Evolutionary conservation across 495 filamentous ascomycete genomes (phyloP).

Genomic region (Beverwykella pulmonaria): DNA sequence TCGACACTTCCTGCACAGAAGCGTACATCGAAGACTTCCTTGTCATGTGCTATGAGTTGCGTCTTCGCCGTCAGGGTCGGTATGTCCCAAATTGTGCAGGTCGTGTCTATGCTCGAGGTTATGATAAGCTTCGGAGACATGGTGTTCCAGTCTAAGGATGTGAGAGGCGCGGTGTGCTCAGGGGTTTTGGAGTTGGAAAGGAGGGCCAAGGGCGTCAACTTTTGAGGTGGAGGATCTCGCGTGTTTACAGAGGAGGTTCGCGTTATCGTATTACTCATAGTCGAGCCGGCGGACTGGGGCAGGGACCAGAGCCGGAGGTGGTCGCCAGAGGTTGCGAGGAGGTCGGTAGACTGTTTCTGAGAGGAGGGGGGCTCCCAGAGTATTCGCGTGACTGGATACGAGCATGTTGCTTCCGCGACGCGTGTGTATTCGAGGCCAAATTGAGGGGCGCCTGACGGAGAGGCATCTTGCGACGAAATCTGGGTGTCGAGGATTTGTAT

Average conservation of each 20-base stretch:
- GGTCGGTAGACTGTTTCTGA: conserved; percentile 93
- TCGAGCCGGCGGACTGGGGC: conserved; percentile 60
- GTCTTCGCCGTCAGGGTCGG: conserved; percentile 97
- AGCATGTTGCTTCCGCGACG: conserved; percentile 96
- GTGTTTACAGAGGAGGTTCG: conserved; percentile 60
- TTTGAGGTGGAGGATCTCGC: conserved; percentile 69
- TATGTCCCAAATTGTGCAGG: conserved; percentile 99
- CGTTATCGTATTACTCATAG: conserved; percentile 72
- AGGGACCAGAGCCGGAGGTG: conserved; percentile 96
- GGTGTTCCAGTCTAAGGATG: conserved; percentile 96
- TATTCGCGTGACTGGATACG: conserved; percentile 94
- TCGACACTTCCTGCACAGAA: conserved; percentile 96
- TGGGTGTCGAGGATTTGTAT: conserved; percentile 97
- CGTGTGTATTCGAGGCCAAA: conserved; percentile 87
- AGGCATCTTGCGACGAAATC: conserved; percentile 72
- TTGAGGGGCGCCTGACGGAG: conserved; percentile 66
- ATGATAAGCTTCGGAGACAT: conserved; percentile 96
- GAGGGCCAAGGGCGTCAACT: conserved; percentile 89
- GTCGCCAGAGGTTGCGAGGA: conserved; percentile 94
- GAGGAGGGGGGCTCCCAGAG: conserved; percentile 98
- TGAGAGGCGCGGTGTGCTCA: conserved; percentile 95
- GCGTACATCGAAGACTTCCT: conserved; percentile 97
- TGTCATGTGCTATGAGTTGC: conserved; percentile 97
- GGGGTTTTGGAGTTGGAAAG: conserved; percentile 98
- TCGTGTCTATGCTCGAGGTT: conserved; percentile 97